A percentile compares a stretch with the other conserved stretches of the same genome.
Evolutionary conservation across 2,329 filamentous ascomycete genomes (phyloP).

Genomic region (Xylaria polymorpha): DNA sequence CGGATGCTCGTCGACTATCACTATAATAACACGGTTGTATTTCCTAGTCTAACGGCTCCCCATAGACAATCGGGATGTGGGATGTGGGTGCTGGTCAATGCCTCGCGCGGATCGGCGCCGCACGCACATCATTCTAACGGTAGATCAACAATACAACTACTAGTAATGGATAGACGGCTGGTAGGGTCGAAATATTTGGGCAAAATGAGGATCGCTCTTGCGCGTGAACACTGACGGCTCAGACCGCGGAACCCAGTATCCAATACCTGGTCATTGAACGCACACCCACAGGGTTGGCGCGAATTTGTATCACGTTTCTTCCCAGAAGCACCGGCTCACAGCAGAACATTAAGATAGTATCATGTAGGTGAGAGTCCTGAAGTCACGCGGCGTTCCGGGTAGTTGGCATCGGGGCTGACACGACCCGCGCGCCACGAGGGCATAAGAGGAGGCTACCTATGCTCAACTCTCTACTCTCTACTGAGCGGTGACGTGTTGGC

Average conservation of each 20-base stretch:
- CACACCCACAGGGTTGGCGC: neutral
- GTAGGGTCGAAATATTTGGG: slow-evolving; percentile 8
- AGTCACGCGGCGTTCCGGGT: slow-evolving; percentile 31
- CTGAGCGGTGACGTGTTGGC: slow-evolving; percentile 17
- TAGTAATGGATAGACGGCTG: slow-evolving; percentile 10
- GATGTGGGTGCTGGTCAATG: slow-evolving; percentile 6
- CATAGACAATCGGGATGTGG: slow-evolving; percentile 8
- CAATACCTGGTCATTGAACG: slow-evolving; percentile 14
- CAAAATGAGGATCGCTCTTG: slow-evolving; percentile 14
- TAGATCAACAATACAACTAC: slow-evolving; percentile 17
- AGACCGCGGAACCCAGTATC: slow-evolving; percentile 6
- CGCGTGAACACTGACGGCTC: neutral
- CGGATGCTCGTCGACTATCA: neutral
- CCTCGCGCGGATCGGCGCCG: slow-evolving; percentile 25
- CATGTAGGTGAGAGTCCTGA: too few relatives aligned
- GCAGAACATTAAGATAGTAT: slow-evolving; percentile 2
- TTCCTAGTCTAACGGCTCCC: slow-evolving; percentile 5
- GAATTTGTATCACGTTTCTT: slow-evolving; percentile 12
- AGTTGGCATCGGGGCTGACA: slow-evolving; percentile 38
- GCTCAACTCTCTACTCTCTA: neutral
- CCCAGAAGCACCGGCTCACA: slow-evolving; percentile 6
- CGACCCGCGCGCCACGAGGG: slow-evolving; percentile 35
- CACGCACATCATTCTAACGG: slow-evolving; percentile 31
- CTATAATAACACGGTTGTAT: slow-evolving; percentile 13
- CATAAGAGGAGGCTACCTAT: slow-evolving; percentile 20